phyloP scores from a whole-genome alignment of 2,329 filamentous ascomycete genomes.

The Paecilomyces fulvus region DNA sequence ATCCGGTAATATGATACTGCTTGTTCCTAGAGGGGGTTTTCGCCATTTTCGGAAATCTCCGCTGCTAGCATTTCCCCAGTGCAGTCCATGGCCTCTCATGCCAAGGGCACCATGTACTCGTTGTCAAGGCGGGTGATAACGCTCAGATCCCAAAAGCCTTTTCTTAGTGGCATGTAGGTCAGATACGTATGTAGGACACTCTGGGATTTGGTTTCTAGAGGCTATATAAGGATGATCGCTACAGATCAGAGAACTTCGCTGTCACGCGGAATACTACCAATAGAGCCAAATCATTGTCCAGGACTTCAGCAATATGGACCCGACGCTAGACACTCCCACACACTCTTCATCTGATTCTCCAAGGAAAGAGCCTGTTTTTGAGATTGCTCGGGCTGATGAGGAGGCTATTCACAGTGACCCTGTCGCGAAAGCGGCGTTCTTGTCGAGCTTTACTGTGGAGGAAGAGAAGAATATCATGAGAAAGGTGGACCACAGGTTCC shows the following conservation, averaged over 20 bases:
- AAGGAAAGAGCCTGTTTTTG: background rate
- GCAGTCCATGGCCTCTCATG: background rate
- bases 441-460: conserved; percentile 30
- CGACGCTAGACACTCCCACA: background rate
- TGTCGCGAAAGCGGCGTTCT: conserved; percentile 18
- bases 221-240: background rate
- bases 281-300: background rate
- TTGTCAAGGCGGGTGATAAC: background rate
- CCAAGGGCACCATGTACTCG: background rate
- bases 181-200: background rate
- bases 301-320: background rate
- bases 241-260: too few relatives aligned
- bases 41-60: background rate
- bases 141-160: background rate
- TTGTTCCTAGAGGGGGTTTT: background rate
- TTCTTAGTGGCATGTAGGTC: background rate
- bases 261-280: background rate
- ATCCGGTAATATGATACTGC: background rate
- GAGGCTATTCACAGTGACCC: conserved; percentile 10
- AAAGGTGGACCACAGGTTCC: conserved; percentile 33
- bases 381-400: background rate
- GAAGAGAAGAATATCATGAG: conserved; percentile 32
- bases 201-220: background rate
- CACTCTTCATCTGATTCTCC: background rate
- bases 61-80: background rate